These are phyloP conservation scores for Syncephalastrum monosporum DNA, from an alignment of 371 early-diverging fungal species.

Conservation along the genomic window DNA sequence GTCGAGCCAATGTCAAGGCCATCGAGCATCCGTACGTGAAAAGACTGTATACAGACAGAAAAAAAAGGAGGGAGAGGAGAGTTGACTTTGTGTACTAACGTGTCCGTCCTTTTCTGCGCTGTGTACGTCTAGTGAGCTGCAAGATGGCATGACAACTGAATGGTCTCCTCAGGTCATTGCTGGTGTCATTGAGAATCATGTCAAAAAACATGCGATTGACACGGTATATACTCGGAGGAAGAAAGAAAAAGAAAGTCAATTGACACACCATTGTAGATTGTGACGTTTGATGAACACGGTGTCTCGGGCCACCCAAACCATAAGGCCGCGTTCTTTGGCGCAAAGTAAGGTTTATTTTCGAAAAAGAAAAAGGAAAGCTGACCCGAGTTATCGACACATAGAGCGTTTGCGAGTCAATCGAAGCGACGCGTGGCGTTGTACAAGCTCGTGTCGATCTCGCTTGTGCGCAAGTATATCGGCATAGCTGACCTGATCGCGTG, in stretches of 20 bases:
- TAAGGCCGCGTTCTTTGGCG: conserved; percentile 76
- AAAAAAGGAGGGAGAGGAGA: too few species aligned
- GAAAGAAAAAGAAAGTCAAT: conserved; percentile 8
- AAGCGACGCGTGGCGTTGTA: conserved; percentile 39
- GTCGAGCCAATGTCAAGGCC: conserved; percentile 54
- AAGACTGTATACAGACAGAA: conserved; percentile 14
- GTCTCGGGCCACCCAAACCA: conserved; percentile 96
- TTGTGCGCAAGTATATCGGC: conserved; percentile 80
- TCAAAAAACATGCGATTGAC: conserved; percentile 60
- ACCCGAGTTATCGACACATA: neutral
- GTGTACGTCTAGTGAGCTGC: conserved; percentile 51
- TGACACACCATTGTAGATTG: conserved; percentile 51
- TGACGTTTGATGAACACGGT: conserved; percentile 94
- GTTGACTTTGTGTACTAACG: conserved; percentile 4
- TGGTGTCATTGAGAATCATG: conserved; percentile 54
- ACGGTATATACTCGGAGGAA: conserved; percentile 40
- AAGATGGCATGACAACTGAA: conserved; percentile 71
- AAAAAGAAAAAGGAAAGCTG: too few species aligned
- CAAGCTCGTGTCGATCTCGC: conserved; percentile 59
- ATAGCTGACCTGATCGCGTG: conserved; percentile 52
- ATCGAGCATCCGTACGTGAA: conserved; percentile 65
- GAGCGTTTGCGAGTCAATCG: neutral
- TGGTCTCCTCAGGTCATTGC: conserved; percentile 72
- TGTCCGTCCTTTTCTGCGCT: neutral
- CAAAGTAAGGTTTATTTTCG: conserved; percentile 51